A percentile compares a stretch with the other conserved stretches of the same genome.
Conservation (phyloP, 208 protist species). For the Acanthamoeba culbertsoni region DNA sequence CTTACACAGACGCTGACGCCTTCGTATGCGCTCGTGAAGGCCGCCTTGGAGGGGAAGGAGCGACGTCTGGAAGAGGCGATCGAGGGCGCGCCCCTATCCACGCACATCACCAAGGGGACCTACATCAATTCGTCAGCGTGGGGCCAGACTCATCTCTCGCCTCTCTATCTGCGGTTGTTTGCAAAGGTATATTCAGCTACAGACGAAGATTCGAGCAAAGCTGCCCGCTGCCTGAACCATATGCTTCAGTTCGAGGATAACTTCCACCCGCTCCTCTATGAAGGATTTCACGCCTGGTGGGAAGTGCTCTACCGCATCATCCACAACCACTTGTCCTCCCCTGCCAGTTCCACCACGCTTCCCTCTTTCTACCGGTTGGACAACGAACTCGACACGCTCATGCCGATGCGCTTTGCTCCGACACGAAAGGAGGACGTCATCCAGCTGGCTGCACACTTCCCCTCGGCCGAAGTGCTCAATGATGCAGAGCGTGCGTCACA, state of each 20-base stretch:
- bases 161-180: neutral
- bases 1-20: neutral
- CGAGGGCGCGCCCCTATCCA: neutral
- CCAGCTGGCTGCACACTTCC: neutral
- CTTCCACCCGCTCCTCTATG: neutral
- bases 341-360: neutral
- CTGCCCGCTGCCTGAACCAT: neutral
- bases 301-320: slow-evolving; percentile 2
- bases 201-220: neutral
- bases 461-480: neutral
- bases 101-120: slow-evolving; percentile 11
- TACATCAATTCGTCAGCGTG: neutral
- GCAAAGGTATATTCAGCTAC: neutral
- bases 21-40: neutral
- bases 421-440: neutral
- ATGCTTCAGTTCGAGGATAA: neutral
- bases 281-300: slow-evolving; percentile 45
- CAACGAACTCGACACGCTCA: neutral
- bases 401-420: neutral
- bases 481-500: neutral
- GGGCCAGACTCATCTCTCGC: neutral
- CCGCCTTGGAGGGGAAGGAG: neutral
- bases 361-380: neutral
- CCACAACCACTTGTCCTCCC: neutral
- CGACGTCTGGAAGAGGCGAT: neutral